A percentile compares a stretch with the other conserved stretches of the same genome.
These are phyloP conservation scores for Suhomyces faveliae DNA, from an alignment of 805 yeast species.

Conservation along the genomic window DNA sequence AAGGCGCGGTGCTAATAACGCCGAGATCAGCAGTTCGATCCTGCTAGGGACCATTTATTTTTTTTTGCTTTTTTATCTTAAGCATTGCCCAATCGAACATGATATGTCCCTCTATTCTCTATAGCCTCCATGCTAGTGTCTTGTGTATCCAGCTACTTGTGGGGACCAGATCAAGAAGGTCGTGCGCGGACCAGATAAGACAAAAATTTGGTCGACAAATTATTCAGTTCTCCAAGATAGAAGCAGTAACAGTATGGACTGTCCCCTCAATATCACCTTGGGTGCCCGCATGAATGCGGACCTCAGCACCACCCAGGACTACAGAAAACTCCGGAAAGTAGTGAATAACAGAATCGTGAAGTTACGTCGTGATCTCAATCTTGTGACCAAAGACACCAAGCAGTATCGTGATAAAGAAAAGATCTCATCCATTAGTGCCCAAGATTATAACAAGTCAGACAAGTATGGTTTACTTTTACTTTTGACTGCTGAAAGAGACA, in stretches of 20 bases:
- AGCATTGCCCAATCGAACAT: too few relatives aligned
- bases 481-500: slow-evolving; percentile 73
- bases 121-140: too few relatives aligned
- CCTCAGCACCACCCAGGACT: slow-evolving; percentile 68
- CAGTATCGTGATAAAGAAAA: slow-evolving; percentile 52
- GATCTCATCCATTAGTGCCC: slow-evolving; percentile 44
- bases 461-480: slow-evolving; percentile 60
- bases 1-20: slow-evolving; percentile 57
- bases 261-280: slow-evolving; percentile 46
- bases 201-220: slow-evolving; percentile 1
- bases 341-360: slow-evolving; percentile 59
- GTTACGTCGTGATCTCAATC: slow-evolving; percentile 60
- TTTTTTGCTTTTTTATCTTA: background rate
- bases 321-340: slow-evolving; percentile 61
- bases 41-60: slow-evolving; percentile 18
- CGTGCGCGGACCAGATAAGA: background rate
- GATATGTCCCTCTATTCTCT: too few relatives aligned
- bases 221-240: background rate
- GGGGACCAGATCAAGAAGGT: background rate
- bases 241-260: slow-evolving; percentile 31
- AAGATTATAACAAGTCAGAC: slow-evolving; percentile 50
- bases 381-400: slow-evolving; percentile 67
- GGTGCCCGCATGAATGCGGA: slow-evolving; percentile 63
- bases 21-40: slow-evolving; percentile 50
- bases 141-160: background rate